phyloP scores from a whole-genome alignment of 2,329 filamentous ascomycete species.

The Sporothrix protearum region DNA sequence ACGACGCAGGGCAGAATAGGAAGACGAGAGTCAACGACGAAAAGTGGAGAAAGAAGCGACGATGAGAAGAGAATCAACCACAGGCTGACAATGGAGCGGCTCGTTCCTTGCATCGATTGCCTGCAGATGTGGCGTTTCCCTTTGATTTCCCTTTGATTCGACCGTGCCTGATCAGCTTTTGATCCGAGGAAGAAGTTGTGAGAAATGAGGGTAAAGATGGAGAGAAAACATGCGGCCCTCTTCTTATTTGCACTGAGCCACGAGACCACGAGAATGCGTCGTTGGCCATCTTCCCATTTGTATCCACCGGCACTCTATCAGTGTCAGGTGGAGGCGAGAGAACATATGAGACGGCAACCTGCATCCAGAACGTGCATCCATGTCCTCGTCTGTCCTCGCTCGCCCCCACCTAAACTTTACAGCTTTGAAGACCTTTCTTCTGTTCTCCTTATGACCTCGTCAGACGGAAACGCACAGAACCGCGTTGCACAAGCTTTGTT shows the following conservation, averaged over 20 bases:
- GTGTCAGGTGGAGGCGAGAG: not conserved
- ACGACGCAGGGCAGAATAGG: not conserved
- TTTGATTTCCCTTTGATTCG: not conserved
- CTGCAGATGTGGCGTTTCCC: not conserved
- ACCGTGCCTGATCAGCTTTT: not conserved
- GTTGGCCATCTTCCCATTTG: not conserved
- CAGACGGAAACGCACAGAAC: slow-evolving; percentile 4
- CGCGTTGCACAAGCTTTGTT: not conserved
- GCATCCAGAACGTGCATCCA: slow-evolving; percentile 2
- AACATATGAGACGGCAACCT: not conserved
- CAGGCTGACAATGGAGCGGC: not conserved
- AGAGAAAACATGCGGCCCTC: not conserved
- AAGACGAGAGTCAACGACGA: not conserved
- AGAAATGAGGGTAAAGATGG: not conserved
- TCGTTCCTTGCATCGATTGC: not conserved
- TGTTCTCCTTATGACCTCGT: not conserved
- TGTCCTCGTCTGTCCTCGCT: not conserved
- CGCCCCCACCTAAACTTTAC: not conserved
- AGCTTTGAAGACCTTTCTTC: not conserved
- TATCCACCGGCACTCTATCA: not conserved
- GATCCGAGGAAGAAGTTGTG: not conserved
- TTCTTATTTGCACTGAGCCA: not conserved
- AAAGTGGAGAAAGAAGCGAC: not conserved
- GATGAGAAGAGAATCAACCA: not conserved
- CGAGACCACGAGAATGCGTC: not conserved